Conservation (phyloP, 2,329 filamentous ascomycete species). For the Ascochyta lentis region DNA sequence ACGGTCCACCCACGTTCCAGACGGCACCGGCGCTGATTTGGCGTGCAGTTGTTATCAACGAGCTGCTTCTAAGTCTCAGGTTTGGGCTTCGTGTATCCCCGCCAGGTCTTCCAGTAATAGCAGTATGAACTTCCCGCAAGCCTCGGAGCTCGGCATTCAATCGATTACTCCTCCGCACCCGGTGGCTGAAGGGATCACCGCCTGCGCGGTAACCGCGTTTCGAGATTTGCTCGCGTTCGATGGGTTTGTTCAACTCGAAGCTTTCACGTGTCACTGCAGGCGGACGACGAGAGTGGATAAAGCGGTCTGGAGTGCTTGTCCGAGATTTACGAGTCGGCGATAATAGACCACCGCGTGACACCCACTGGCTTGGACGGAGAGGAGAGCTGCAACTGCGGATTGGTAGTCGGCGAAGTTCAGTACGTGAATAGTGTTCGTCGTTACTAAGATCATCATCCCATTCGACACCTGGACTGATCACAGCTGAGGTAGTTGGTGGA, state of each 20-base stretch:
- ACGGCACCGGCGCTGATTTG: slow-evolving; percentile 71
- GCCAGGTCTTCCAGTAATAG: slow-evolving; percentile 30
- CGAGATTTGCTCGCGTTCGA: slow-evolving; percentile 55
- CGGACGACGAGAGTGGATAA: slow-evolving; percentile 59
- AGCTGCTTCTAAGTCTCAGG: slow-evolving; percentile 32
- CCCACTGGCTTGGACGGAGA: slow-evolving; percentile 43
- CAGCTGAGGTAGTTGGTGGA: not conserved
- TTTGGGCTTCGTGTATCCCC: slow-evolving; percentile 26
- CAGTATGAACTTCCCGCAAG: slow-evolving; percentile 42
- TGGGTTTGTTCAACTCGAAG: slow-evolving; percentile 60
- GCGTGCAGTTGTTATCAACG: slow-evolving; percentile 31
- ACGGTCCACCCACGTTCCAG: slow-evolving; percentile 78
- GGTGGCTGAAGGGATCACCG: slow-evolving; percentile 62
- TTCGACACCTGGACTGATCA: slow-evolving; percentile 1
- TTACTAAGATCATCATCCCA: not conserved
- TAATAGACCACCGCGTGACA: slow-evolving; percentile 31
- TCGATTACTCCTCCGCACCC: slow-evolving; percentile 41
- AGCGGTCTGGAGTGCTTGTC: slow-evolving; percentile 61
- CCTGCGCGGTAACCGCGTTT: slow-evolving; percentile 52
- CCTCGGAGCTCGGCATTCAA: slow-evolving; percentile 42
- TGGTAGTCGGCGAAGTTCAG: slow-evolving; percentile 13
- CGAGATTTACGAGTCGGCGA: slow-evolving; percentile 26
- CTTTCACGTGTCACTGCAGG: slow-evolving; percentile 53
- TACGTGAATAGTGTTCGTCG: not conserved
- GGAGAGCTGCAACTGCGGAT: slow-evolving; percentile 39